These are phyloP conservation scores for Trichophyton benhamiae DNA, from an alignment of 2,329 filamentous ascomycete species.

Conservation along the genomic window DNA sequence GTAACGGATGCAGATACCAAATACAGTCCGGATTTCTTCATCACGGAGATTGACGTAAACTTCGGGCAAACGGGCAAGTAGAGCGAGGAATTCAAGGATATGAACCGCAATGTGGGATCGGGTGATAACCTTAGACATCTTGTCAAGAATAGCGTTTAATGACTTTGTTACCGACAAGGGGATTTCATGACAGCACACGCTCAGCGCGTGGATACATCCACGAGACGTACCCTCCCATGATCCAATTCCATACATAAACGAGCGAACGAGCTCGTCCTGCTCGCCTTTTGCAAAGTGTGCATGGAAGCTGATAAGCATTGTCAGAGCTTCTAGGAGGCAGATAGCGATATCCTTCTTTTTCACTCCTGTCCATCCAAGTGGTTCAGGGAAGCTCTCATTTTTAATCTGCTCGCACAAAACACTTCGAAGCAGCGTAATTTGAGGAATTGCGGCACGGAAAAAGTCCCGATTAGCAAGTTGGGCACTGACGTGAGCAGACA, in stretches of 20 bases:
- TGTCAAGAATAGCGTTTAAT: conserved; percentile 73
- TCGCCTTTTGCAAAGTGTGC: conserved; percentile 70
- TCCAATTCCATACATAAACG: conserved; percentile 74
- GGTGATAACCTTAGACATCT: conserved; percentile 93
- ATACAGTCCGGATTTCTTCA: conserved; percentile 86
- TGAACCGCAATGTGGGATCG: conserved; percentile 85
- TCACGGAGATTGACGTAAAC: conserved; percentile 81
- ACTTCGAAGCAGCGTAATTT: conserved; percentile 63
- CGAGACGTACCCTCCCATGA: conserved; percentile 78
- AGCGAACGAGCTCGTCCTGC: conserved; percentile 76
- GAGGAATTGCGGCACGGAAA: conserved; percentile 59
- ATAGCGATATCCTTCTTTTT: conserved; percentile 81
- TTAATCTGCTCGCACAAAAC: conserved; percentile 74
- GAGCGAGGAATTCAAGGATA: conserved; percentile 88
- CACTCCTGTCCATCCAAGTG: conserved; percentile 63
- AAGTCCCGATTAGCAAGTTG: conserved; percentile 84
- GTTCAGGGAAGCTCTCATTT: conserved; percentile 64
- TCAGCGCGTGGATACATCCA: conserved; percentile 85
- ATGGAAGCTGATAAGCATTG: conserved; percentile 83
- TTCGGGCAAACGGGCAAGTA: conserved; percentile 69
- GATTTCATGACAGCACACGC: conserved; percentile 89
- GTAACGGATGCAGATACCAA: conserved; percentile 90
- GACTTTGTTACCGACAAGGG: conserved; percentile 77
- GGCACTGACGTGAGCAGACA: conserved; percentile 71
- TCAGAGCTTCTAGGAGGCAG: conserved; percentile 75